Conservation (phyloP, 129 eudicot genomes). For the Calendula officinalis region DNA sequence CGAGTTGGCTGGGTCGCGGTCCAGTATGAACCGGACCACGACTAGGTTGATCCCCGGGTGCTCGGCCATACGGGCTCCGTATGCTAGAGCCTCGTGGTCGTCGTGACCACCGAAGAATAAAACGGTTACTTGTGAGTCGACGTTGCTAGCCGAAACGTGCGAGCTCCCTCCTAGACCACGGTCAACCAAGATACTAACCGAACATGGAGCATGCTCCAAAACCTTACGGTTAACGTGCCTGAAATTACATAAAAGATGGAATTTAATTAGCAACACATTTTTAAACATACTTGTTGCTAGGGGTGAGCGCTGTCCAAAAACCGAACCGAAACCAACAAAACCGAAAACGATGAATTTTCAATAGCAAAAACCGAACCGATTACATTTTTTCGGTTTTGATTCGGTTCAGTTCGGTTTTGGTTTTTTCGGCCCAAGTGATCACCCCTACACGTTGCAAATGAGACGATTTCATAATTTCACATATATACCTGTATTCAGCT, state of each 20-base stretch:
- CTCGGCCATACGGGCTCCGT: conserved; percentile 86
- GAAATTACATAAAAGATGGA: neutral
- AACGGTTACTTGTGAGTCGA: conserved; percentile 51
- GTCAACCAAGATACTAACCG: conserved; percentile 83
- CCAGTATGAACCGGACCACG: conserved; percentile 55
- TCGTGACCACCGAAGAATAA: conserved; percentile 91
- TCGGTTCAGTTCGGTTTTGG: too few species aligned
- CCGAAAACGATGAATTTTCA: too few species aligned
- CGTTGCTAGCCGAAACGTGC: conserved; percentile 76
- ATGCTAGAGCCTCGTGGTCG: conserved; percentile 86
- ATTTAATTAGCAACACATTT: too few species aligned
- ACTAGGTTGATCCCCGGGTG: conserved; percentile 79
- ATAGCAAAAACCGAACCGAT: too few species aligned
- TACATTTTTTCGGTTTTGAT: too few species aligned
- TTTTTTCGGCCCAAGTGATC: too few species aligned
- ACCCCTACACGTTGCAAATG: too few species aligned
- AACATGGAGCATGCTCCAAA: conserved; percentile 78
- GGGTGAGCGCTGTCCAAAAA: too few species aligned
- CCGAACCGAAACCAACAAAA: too few species aligned
- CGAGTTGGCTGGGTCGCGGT: conserved; percentile 31
- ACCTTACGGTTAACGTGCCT: conserved; percentile 68
- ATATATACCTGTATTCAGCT: conserved; percentile 40
- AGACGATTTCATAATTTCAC: neutral
- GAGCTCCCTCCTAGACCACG: conserved; percentile 83
- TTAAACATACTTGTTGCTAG: neutral